Percentiles rank a stretch among this genome's conserved stretches.
These are phyloP conservation scores for Gonapodya prolifera DNA, from an alignment of 192 early-diverging fungal species.

Conservation along the genomic window DNA sequence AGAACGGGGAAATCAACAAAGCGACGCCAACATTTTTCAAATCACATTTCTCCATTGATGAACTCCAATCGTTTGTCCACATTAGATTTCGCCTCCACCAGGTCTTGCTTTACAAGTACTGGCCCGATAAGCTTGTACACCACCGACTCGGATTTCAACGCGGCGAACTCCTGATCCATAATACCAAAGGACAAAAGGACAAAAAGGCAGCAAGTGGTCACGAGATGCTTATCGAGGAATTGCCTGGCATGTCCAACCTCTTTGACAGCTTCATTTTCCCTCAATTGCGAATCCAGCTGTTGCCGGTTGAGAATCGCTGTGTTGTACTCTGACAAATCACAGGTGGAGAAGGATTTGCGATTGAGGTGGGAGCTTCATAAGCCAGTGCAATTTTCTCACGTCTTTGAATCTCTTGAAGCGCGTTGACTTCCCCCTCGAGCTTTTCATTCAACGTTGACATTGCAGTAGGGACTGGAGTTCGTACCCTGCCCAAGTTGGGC, in stretches of 20 bases:
- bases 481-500: not conserved
- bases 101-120: conserved; percentile 88
- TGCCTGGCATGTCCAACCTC: conserved; percentile 32
- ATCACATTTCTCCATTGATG: conserved; percentile 68
- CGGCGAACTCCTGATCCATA: conserved; percentile 73
- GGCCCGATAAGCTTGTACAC: conserved; percentile 96
- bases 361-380: not conserved
- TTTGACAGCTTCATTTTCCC: conserved; percentile 88
- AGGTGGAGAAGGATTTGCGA: not conserved
- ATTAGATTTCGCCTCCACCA: conserved; percentile 67
- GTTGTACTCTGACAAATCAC: conserved; percentile 43
- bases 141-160: conserved; percentile 63
- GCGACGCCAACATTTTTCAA: no score
- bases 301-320: conserved; percentile 61
- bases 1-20: no score
- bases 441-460: conserved; percentile 34
- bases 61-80: conserved; percentile 91
- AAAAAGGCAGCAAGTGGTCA: not conserved
- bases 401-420: conserved; percentile 60
- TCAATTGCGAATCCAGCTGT: conserved; percentile 86
- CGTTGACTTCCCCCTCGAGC: conserved; percentile 57
- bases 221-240: not conserved
- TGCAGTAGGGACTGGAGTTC: conserved; percentile 16
- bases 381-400: conserved; percentile 23
- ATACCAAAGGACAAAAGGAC: no score